A percentile compares a stretch with the other conserved stretches of the same genome.
phyloP scores from a whole-genome alignment of 169 alveolate species.

The Eimeria falciformis region DNA sequence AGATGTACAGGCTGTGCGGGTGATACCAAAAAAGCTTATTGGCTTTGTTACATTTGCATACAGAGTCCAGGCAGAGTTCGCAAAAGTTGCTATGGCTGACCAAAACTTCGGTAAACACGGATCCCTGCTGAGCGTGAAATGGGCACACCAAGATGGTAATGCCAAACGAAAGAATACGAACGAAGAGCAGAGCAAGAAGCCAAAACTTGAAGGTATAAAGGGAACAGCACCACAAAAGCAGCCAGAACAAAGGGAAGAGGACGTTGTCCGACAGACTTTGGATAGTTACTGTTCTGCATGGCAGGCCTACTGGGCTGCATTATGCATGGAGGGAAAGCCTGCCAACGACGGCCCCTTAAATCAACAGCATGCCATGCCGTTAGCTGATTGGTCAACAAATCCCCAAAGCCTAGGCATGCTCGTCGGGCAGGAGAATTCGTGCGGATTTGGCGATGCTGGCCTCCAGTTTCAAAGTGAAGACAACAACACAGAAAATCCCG shows the following conservation, averaged over 20 bases:
- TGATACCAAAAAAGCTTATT: constrained; percentile 93
- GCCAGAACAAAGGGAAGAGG: neutral
- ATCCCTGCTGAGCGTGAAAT: constrained; percentile 94
- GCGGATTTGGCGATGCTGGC: neutral
- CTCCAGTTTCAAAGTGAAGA: neutral
- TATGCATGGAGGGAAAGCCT: neutral
- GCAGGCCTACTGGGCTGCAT: constrained; percentile 39
- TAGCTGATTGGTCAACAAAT: neutral
- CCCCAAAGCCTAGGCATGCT: neutral
- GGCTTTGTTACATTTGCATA: constrained; percentile 96
- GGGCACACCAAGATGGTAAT: constrained; percentile 94
- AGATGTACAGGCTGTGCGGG: constrained; percentile 94
- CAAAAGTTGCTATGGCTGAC: constrained; percentile 98
- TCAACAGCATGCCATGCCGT: neutral
- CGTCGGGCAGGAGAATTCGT: neutral
- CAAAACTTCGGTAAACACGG: constrained; percentile 93
- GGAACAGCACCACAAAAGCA: neutral
- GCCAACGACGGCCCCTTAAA: neutral
- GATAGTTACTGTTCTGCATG: constrained; percentile 55
- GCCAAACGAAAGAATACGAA: neutral
- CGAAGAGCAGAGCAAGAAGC: constrained; percentile 25
- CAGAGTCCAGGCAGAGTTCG: constrained; percentile 97
- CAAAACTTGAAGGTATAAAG: neutral
- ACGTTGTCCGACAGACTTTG: neutral
- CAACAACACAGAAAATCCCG: neutral